Evolutionary conservation across 2,329 filamentous ascomycete species (phyloP), one percentile per base, ranked within the genome.

Genomic region (Cladophialophora psammophila): DNA sequence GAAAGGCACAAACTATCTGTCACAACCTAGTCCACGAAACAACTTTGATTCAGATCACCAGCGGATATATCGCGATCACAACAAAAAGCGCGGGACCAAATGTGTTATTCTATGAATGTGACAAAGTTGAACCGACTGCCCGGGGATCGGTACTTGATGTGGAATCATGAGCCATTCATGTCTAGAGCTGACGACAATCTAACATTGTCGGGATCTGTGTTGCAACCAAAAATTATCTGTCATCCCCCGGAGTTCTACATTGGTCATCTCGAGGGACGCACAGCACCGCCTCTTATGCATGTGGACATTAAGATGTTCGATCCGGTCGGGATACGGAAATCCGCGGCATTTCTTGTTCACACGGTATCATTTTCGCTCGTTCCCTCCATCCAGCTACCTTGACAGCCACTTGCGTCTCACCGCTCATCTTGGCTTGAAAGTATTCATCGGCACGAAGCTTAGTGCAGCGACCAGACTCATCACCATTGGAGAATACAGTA

Each of bases 31-130:
- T 36, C 31, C 63, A 5, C 65, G 67, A 1, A 61, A 60, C 57
- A 63, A 64, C 31, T 65, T 64, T 35, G 69, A 71, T 15, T 36
- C 65, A 5, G 67, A 69, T 48, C 63, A 65, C 38, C 68, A 68
- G 58, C 65, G 70, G 60, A 65, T 69, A 40, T 72, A 72, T 52
- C 69, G 70, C 40, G 65, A 68, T 18, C 62, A 71, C 38, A 63
- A 31, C n/a, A 71, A 65, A 50, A 71, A 68, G 55, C 55, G 67
- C 32, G 38, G 66, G 34, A 56, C 64, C 48, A 72, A 72, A 60
- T 72, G 70, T 60, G 69, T 69, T 48, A 72, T 72, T 61, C 64
- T 72, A 65, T 72, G 69, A 72, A 66, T 48, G 45, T 20, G 34
- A 63, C 38, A n/a, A 36, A 35, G 42, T 50, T 26, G 20, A 54